These are phyloP conservation scores for Mycena vitilis DNA, from an alignment of 768 basidiomycete species.

Conservation along the genomic window DNA sequence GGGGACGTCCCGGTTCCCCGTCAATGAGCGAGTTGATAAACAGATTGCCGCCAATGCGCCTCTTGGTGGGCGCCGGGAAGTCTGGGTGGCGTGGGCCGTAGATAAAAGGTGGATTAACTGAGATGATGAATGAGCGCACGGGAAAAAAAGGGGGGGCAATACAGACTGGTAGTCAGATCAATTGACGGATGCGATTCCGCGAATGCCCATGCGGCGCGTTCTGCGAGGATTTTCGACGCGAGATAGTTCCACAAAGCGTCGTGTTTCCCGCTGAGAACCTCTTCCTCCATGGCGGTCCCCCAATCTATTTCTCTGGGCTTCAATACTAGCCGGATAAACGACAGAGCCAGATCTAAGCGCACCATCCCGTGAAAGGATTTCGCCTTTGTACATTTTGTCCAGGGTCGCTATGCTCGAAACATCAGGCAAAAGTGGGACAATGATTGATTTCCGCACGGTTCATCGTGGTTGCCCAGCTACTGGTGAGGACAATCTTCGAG, in stretches of 20 bases:
- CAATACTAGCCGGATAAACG: too few species aligned
- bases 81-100: constrained; percentile 42
- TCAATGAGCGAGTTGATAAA: constrained; percentile 40
- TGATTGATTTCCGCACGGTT: background rate
- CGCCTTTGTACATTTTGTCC: constrained; percentile 12
- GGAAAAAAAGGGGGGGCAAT: background rate
- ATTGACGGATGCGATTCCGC: constrained; percentile 52
- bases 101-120: constrained; percentile 47
- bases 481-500: constrained; percentile 11
- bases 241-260: constrained; percentile 51
- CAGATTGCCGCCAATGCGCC: constrained; percentile 37
- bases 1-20: constrained; percentile 25
- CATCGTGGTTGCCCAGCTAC: constrained; percentile 21
- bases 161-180: constrained; percentile 53
- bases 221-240: constrained; percentile 55
- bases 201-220: constrained; percentile 56
- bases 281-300: constrained; percentile 47
- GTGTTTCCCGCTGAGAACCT: constrained; percentile 43
- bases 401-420: background rate
- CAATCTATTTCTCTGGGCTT: constrained; percentile 42
- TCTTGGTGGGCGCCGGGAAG: constrained; percentile 19
- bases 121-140: too few species aligned
- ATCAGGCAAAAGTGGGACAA: background rate
- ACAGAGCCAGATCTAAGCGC: background rate
- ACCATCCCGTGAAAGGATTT: background rate